Evolutionary conservation across 352 stramenopile species (phyloP).

Genomic region (Blastocystis sp.): DNA sequence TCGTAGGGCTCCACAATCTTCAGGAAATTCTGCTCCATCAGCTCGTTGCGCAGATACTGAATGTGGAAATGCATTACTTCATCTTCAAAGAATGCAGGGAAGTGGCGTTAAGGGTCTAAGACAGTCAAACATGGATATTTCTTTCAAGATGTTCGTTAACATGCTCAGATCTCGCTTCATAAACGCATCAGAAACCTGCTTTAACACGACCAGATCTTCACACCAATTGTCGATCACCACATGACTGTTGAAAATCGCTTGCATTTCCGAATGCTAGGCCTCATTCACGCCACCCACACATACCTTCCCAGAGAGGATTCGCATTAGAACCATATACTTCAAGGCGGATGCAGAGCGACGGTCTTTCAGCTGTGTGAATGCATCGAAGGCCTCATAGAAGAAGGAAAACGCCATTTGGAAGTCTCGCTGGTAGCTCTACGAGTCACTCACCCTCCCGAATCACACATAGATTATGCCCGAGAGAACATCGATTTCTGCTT

Average conservation of each 20-base stretch:
- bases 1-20: conserved; percentile 92
- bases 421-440: conserved; percentile 92
- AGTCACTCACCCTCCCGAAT: conserved; percentile 67
- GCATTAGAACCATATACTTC: conserved; percentile 97
- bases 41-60: conserved; percentile 88
- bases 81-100: conserved; percentile 76
- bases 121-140: conserved; percentile 68
- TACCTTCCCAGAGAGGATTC: conserved; percentile 80
- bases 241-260: conserved; percentile 87
- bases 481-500: conserved; percentile 77
- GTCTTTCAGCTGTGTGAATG: conserved; percentile 84
- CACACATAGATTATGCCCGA: conserved; percentile 64
- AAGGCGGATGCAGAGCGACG: conserved; percentile 75
- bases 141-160: conserved; percentile 77
- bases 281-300: not conserved
- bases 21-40: conserved; percentile 96
- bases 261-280: conserved; percentile 78
- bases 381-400: conserved; percentile 95
- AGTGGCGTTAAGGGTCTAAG: conserved; percentile 70
- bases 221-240: conserved; percentile 93
- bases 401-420: conserved; percentile 99
- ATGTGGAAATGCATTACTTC: conserved; percentile 86
- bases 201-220: conserved; percentile 88
- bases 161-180: conserved; percentile 84
- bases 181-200: conserved; percentile 86